Conservation (phyloP, 2,329 filamentous ascomycete species). For the Alternaria ethzedia region DNA sequence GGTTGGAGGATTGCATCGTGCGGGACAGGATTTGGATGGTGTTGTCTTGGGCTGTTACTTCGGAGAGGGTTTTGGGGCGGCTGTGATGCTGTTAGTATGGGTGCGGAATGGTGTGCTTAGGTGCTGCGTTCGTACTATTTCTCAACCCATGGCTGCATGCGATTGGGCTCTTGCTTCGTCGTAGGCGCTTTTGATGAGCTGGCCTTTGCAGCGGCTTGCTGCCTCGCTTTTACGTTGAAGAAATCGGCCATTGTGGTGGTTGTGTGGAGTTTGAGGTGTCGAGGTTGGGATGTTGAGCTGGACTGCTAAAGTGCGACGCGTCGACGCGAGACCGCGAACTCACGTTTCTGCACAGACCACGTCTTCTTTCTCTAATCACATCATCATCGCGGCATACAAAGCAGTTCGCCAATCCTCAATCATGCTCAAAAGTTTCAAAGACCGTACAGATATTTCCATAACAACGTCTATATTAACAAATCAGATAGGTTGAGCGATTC, state of each 20-base stretch:
- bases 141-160: slow-evolving; percentile 93
- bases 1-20: slow-evolving; percentile 93
- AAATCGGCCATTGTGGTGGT: slow-evolving; percentile 77
- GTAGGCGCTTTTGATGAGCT: slow-evolving; percentile 72
- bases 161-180: slow-evolving; percentile 66
- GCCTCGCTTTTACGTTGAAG: slow-evolving; percentile 91
- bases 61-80: slow-evolving; percentile 88
- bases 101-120: neutral
- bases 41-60: slow-evolving; percentile 97
- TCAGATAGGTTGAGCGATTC: neutral
- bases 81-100: slow-evolving; percentile 55
- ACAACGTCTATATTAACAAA: neutral
- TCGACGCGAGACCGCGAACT: slow-evolving; percentile 38
- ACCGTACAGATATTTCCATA: neutral
- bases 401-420: neutral
- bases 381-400: slow-evolving; percentile 4
- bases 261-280: slow-evolving; percentile 4
- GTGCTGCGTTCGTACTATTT: slow-evolving; percentile 75
- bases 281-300: slow-evolving; percentile 12
- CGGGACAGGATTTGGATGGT: slow-evolving; percentile 91
- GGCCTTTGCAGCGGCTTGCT: slow-evolving; percentile 72
- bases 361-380: slow-evolving; percentile 17
- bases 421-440: neutral
- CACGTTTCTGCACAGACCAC: slow-evolving; percentile 37
- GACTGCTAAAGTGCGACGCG: slow-evolving; percentile 41